These are phyloP conservation scores for Uromyces viciae-fabae DNA, from an alignment of 1,284 basidiomycete genomes.

Conservation along the genomic window DNA sequence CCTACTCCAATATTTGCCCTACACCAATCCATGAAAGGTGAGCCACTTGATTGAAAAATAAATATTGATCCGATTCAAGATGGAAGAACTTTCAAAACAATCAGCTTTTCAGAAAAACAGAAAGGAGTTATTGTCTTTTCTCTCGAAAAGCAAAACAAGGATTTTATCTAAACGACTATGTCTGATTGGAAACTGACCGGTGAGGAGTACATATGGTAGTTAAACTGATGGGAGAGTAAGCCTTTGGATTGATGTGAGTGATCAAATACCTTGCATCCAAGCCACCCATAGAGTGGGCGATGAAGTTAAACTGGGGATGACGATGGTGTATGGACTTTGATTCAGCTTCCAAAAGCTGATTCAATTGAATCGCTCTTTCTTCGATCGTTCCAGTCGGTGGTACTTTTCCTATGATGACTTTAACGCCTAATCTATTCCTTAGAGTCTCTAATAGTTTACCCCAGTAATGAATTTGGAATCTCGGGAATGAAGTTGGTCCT, in stretches of 20 bases:
- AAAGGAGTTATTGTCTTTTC: neutral
- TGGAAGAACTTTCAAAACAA: too few species aligned
- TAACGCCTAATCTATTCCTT: constrained; percentile 75
- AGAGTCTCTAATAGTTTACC: constrained; percentile 78
- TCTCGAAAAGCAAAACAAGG: neutral
- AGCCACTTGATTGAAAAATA: constrained; percentile 36
- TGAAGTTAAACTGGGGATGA: constrained; percentile 69
- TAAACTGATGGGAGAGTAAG: constrained; percentile 80
- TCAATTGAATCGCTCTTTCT: constrained; percentile 73
- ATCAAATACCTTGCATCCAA: constrained; percentile 91
- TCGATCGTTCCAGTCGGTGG: constrained; percentile 88
- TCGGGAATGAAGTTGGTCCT: constrained; percentile 57
- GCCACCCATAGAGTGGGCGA: constrained; percentile 96
- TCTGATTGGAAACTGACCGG: constrained; percentile 68
- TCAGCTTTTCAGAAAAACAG: too few species aligned
- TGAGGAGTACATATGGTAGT: constrained; percentile 92
- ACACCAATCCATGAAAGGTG: constrained; percentile 44
- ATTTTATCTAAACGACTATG: too few species aligned
- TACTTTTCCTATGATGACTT: constrained; percentile 91
- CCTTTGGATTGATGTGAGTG: constrained; percentile 72
- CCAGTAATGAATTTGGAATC: constrained; percentile 91
- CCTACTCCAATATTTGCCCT: constrained; percentile 44
- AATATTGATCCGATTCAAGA: too few species aligned
- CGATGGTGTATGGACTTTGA: constrained; percentile 59
- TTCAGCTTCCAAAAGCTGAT: constrained; percentile 70